Evolutionary conservation across 1,284 basidiomycete genomes (phyloP).

Genomic region (Coniferiporia weirii): DNA sequence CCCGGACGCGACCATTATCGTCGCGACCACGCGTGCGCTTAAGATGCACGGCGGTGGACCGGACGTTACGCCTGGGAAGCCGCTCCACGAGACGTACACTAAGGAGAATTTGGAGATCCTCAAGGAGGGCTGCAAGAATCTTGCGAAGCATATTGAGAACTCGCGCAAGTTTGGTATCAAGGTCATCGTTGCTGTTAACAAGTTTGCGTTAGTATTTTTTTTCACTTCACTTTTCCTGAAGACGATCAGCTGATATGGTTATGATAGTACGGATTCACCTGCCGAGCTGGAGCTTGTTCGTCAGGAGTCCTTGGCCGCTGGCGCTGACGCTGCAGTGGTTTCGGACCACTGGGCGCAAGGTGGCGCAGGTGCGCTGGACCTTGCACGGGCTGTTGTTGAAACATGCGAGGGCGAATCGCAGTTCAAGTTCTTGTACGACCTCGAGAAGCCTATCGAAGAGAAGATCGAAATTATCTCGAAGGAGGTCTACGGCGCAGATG

Average conservation of each 20-base stretch:
- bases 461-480: constrained; percentile 86
- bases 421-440: constrained; percentile 90
- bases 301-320: constrained; percentile 74
- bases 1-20: constrained; percentile 93
- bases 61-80: constrained; percentile 94
- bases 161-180: constrained; percentile 95
- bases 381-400: constrained; percentile 83
- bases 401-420: constrained; percentile 79
- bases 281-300: constrained; percentile 89
- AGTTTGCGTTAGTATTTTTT: constrained; percentile 70
- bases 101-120: constrained; percentile 91
- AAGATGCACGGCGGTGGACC: constrained; percentile 99
- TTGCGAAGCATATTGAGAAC: constrained; percentile 93
- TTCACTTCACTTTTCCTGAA: constrained; percentile 7
- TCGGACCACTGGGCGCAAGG: constrained; percentile 97
- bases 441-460: constrained; percentile 77
- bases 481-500: constrained; percentile 89
- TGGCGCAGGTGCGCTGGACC: constrained; percentile 80
- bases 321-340: constrained; percentile 93
- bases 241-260: constrained; percentile 12
- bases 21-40: constrained; percentile 94
- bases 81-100: constrained; percentile 90
- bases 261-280: constrained; percentile 75
- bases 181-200: constrained; percentile 94
- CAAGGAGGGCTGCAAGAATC: constrained; percentile 89